A percentile compares a stretch with the other conserved stretches of the same genome.
Conservation (phyloP, 2,329 filamentous ascomycete genomes). For the Westerdykella ornata region DNA sequence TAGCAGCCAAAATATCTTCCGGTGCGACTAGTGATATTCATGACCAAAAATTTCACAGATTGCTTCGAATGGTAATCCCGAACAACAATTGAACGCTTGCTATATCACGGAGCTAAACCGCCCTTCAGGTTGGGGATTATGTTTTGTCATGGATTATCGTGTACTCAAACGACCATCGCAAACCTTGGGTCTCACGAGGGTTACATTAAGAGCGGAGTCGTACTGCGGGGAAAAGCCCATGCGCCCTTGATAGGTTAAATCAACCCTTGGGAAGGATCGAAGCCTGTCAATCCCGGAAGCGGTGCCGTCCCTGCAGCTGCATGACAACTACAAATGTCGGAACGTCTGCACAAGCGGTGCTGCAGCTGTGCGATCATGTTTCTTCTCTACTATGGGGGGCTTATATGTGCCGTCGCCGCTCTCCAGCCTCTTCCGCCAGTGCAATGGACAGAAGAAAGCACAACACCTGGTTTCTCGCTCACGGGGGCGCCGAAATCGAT, state of each 20-base stretch:
- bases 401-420: conserved; percentile 21
- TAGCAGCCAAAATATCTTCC: no score
- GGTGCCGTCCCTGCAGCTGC: neutral
- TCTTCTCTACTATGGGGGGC: neutral
- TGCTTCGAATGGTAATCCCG: no score
- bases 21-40: no score
- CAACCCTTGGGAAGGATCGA: neutral
- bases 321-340: neutral
- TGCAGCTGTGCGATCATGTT: neutral
- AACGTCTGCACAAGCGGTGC: neutral
- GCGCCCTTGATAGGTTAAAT: no score
- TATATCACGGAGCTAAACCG: no score
- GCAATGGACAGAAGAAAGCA: conserved; percentile 15
- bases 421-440: conserved; percentile 39
- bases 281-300: neutral
- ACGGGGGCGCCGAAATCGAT: conserved; percentile 25
- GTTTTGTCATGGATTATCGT: no score
- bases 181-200: conserved; percentile 10
- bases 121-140: no score
- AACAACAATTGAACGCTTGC: no score
- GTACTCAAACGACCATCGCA: neutral
- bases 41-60: no score
- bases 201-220: conserved; percentile 14
- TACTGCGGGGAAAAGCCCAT: conserved; percentile 19
- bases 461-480: conserved; percentile 19